Evolutionary conservation across 1,284 basidiomycete species (phyloP).

Genomic region (Apiotrichum laibachii): DNA sequence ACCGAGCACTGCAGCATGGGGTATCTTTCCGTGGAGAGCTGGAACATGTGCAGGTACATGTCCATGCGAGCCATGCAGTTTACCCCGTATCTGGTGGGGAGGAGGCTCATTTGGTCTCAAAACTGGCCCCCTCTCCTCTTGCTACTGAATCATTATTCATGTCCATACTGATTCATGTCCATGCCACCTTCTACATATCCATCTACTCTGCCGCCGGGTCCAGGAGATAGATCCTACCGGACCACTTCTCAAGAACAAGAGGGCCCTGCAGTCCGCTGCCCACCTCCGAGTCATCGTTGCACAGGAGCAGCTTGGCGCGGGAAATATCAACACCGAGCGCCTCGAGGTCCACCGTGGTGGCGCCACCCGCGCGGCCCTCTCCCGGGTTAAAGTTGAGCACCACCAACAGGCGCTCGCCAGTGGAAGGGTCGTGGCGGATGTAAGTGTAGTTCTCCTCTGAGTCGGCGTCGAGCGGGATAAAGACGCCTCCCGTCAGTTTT

Average conservation of each 20-base stretch:
- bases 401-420: conserved; percentile 30
- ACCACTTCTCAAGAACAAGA: conserved; percentile 25
- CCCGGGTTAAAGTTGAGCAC: conserved; percentile 42
- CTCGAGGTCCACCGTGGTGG: conserved; percentile 9
- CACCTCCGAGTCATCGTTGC: conserved; percentile 24
- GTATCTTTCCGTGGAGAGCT: too few species aligned
- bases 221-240: conserved; percentile 33
- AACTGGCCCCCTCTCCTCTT: too few species aligned
- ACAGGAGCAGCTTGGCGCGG: conserved; percentile 27
- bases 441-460: conserved; percentile 46
- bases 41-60: too few species aligned
- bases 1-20: too few species aligned
- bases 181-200: too few species aligned
- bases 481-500: conserved; percentile 24
- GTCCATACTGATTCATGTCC: too few species aligned
- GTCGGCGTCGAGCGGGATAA: conserved; percentile 39
- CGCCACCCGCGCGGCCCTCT: conserved; percentile 19
- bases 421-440: conserved; percentile 37
- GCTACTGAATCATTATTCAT: too few species aligned
- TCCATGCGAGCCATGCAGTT: too few species aligned
- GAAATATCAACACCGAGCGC: conserved; percentile 22
- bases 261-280: conserved; percentile 19
- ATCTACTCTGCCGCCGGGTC: conserved; percentile 4
- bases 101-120: too few species aligned
- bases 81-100: too few species aligned